Conservation (phyloP, 169 alveolate species). For the Theileria equi region DNA sequence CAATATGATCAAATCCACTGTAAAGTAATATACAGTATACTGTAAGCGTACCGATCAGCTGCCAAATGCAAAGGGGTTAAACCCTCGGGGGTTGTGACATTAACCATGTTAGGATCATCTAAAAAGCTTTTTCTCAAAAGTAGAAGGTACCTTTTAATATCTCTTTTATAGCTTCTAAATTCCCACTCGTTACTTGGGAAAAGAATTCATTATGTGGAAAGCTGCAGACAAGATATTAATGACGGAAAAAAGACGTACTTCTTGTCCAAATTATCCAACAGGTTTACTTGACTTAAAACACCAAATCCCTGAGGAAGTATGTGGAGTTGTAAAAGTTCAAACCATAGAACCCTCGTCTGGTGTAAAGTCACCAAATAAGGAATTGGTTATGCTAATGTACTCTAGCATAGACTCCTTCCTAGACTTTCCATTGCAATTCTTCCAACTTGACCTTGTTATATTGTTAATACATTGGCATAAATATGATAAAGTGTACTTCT, state of each 20-base stretch:
- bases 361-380: neutral
- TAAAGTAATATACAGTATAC: neutral
- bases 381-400: constrained; percentile 20
- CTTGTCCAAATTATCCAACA: no score
- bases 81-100: constrained; percentile 31
- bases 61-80: constrained; percentile 54
- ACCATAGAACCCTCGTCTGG: neutral
- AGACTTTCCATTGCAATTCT: constrained; percentile 36
- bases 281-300: neutral
- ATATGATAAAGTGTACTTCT: neutral
- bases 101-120: constrained; percentile 32
- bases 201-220: constrained; percentile 5
- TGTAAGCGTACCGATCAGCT: constrained; percentile 35
- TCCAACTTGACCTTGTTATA: constrained; percentile 29
- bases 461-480: neutral
- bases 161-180: neutral
- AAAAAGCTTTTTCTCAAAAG: neutral
- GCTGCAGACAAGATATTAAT: no score
- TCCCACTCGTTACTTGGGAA: neutral
- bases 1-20: constrained; percentile 4
- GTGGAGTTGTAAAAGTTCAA: neutral
- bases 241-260: no score
- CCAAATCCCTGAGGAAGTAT: neutral
- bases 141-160: neutral
- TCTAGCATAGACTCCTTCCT: constrained; percentile 31